phyloP scores from a whole-genome alignment of 129 eudicot genomes.

The Helianthus tuberosus region DNA sequence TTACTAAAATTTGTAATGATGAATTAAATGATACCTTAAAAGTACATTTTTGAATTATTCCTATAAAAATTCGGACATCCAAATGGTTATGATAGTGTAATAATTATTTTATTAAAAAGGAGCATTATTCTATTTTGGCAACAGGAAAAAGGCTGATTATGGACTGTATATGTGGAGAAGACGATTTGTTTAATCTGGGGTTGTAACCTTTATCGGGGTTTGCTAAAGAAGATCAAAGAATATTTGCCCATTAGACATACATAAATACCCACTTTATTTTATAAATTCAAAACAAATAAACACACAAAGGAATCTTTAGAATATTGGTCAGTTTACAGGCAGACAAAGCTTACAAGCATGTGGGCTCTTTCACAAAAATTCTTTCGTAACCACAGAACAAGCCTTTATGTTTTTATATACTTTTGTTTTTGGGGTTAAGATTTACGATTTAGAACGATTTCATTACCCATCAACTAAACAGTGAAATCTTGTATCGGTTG shows the following conservation, averaged over 20 bases:
- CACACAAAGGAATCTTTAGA: constrained; percentile 46
- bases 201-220: constrained; percentile 51
- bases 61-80: not conserved
- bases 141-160: constrained; percentile 47
- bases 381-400: constrained; percentile 14
- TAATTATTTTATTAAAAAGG: constrained; percentile 17
- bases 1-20: not conserved
- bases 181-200: constrained; percentile 36
- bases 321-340: constrained; percentile 34
- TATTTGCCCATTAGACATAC: constrained; percentile 25
- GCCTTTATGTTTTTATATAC: constrained; percentile 4
- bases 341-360: constrained; percentile 37
- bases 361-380: constrained; percentile 29
- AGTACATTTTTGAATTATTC: not conserved
- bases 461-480: too few relatives aligned
- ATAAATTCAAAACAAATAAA: constrained; percentile 3
- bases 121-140: constrained; percentile 20
- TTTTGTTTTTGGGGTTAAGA: not conserved
- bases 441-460: not conserved
- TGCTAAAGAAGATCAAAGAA: constrained; percentile 43
- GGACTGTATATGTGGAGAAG: constrained; percentile 46
- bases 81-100: constrained; percentile 27
- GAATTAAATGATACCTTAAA: constrained; percentile 3
- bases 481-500: too few relatives aligned
- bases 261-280: constrained; percentile 18